Base-by-base conservation (phyloP, 495 filamentous ascomycete species). In the Neurospora sp. region DNA sequence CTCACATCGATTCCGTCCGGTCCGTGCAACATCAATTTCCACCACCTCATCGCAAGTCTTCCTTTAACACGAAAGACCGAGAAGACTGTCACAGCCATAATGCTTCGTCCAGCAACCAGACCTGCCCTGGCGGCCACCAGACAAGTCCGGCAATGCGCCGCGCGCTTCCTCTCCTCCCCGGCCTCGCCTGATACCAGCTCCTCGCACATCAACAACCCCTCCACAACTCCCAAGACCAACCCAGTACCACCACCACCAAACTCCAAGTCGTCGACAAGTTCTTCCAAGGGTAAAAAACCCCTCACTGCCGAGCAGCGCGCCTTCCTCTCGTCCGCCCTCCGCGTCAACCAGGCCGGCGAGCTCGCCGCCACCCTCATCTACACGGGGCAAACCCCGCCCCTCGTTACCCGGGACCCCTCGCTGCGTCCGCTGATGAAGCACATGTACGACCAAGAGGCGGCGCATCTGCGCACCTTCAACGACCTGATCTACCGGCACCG, bases 361-460 rank as follows among this genome's bases (percentile, higher is more conserved):
- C 87, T 97, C 1, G 93, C 93, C 59, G 93, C 93, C 5, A 93
- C 91, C 37, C 86, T 95, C 37, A 97, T 97, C 79, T 97, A 96
- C 83, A 89, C 86, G 3, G 89, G 92, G 16, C 93, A 97, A 81
- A 93, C 86, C 7, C 92, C 91, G 0, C 91, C 93, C 39, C 82
- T 89, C 42, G 81, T 98, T 69, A 83, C 90, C 72, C 88, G 90
- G 69, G 91, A 99, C 78, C 94, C 95, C 0, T 93, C 96, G 79
- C 90, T 99, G 27, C 90, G 92, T 16, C 90, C 92, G 0, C 83
- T 98, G 20, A 97, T 99, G 92, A 89, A 91, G 73, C 96, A 98
- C 85, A 99, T 99, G 96, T 94, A 97, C 86, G 93, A 95, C 76
- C 96, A 99, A 80, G 96, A 99, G 85, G 93, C 90, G 7, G 89